Evolutionary conservation across 169 alveolate species (phyloP).

Genomic region (Plasmodium cynomolgi): DNA sequence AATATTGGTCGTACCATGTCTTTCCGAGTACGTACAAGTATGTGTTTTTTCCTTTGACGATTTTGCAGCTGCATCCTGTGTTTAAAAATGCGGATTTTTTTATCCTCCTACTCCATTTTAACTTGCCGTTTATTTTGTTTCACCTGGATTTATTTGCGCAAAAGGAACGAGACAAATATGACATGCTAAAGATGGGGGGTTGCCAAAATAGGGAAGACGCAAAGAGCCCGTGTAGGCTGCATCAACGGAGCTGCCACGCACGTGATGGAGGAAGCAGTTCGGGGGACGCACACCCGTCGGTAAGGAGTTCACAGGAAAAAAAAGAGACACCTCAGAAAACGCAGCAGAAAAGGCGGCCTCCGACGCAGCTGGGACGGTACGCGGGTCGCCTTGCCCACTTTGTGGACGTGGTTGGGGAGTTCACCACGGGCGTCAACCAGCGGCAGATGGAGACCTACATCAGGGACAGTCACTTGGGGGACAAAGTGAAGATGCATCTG

Average conservation of each 20-base stretch:
- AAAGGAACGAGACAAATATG: slow-evolving; percentile 46
- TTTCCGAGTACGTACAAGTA: slow-evolving; percentile 69
- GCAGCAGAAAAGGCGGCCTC: background rate
- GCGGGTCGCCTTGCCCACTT: slow-evolving; percentile 1
- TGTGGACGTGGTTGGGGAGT: background rate
- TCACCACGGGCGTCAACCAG: slow-evolving; percentile 29
- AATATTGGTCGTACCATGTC: slow-evolving; percentile 48
- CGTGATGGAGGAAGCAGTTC: background rate
- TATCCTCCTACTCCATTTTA: slow-evolving; percentile 44
- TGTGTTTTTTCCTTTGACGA: slow-evolving; percentile 33
- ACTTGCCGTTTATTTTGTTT: slow-evolving; percentile 62
- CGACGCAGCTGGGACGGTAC: background rate
- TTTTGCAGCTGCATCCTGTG: slow-evolving; percentile 36
- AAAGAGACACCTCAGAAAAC: background rate
- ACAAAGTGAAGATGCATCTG: background rate
- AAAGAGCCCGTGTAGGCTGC: background rate
- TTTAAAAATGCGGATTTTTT: slow-evolving; percentile 45
- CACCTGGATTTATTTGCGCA: slow-evolving; percentile 34
- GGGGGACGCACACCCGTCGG: background rate
- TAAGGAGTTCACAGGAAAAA: background rate
- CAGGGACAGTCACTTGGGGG: slow-evolving; percentile 10
- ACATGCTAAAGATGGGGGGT: background rate
- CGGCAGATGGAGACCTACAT: slow-evolving; percentile 38
- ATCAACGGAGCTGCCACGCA: background rate
- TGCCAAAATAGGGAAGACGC: background rate